Conservation (phyloP, 1,284 basidiomycete species). For the Malassezia nana region DNA sequence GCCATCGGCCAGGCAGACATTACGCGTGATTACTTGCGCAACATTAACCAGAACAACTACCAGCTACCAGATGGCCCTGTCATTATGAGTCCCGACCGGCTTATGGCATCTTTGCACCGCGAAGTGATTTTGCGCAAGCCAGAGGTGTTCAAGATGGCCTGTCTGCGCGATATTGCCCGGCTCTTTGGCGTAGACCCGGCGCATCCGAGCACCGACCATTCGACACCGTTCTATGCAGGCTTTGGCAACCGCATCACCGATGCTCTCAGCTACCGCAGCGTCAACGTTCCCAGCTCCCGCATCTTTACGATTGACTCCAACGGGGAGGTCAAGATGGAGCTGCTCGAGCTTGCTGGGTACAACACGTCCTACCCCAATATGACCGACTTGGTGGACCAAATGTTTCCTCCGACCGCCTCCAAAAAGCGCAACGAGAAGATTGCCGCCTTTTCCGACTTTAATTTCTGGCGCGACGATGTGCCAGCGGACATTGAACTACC, state of each 20-base stretch:
- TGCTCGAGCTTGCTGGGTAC: slow-evolving; percentile 88
- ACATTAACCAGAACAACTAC: slow-evolving; percentile 89
- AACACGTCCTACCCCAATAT: slow-evolving; percentile 95
- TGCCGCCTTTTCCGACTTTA: slow-evolving; percentile 91
- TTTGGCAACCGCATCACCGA: slow-evolving; percentile 99
- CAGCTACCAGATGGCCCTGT: slow-evolving; percentile 94
- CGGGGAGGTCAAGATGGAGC: slow-evolving; percentile 94
- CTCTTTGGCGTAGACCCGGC: slow-evolving; percentile 61
- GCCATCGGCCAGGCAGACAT: slow-evolving; percentile 98
- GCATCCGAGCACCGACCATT: background rate
- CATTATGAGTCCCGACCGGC: slow-evolving; percentile 93
- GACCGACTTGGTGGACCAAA: slow-evolving; percentile 97
- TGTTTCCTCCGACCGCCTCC: slow-evolving; percentile 84
- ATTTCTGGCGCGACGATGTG: slow-evolving; percentile 72
- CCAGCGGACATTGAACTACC: slow-evolving; percentile 64
- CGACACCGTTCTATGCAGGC: slow-evolving; percentile 81
- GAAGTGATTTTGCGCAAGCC: slow-evolving; percentile 64
- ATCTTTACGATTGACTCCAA: slow-evolving; percentile 97
- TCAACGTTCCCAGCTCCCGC: slow-evolving; percentile 82
- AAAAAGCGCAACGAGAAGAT: slow-evolving; percentile 56
- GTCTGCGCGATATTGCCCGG: slow-evolving; percentile 85
- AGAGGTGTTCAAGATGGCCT: slow-evolving; percentile 99
- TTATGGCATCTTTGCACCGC: slow-evolving; percentile 88
- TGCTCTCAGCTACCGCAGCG: slow-evolving; percentile 87
- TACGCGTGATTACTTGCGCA: slow-evolving; percentile 86